A percentile compares a stretch with the other conserved stretches of the same genome.
Conservation (phyloP, 2,329 filamentous ascomycete genomes). For the Bipolaris sorokiniana region DNA sequence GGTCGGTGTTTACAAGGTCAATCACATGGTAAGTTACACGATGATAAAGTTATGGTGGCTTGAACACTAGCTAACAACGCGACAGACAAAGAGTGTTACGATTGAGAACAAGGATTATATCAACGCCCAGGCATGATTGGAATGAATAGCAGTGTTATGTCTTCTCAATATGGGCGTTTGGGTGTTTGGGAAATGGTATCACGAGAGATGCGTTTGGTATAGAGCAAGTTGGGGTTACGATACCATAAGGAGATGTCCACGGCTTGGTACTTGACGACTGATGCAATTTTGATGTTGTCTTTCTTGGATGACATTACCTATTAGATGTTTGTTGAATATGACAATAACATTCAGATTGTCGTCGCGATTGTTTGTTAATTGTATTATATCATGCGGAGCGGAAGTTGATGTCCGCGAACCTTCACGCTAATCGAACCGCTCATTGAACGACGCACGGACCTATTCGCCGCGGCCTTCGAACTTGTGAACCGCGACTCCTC, state of each 20-base stretch:
- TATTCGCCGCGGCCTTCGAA: slow-evolving; percentile 11
- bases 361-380: background rate
- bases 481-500: slow-evolving; percentile 14
- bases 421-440: background rate
- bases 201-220: slow-evolving; percentile 6
- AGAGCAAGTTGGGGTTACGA: slow-evolving; percentile 9
- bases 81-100: slow-evolving; percentile 60
- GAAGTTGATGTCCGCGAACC: background rate
- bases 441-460: slow-evolving; percentile 15
- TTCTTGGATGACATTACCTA: background rate
- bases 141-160: background rate
- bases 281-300: slow-evolving; percentile 5
- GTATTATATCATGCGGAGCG: background rate
- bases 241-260: slow-evolving; percentile 15
- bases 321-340: background rate
- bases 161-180: slow-evolving; percentile 10
- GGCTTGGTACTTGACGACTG: slow-evolving; percentile 12
- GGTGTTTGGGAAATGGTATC: background rate
- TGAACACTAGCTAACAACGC: slow-evolving; percentile 19
- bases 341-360: background rate
- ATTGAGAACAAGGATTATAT: slow-evolving; percentile 59
- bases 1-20: slow-evolving; percentile 98
- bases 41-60: background rate
- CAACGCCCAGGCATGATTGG: slow-evolving; percentile 24
- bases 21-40: slow-evolving; percentile 74